These are phyloP conservation scores for Claviceps humidiphila DNA, from an alignment of 2,329 filamentous ascomycete species.

Conservation along the genomic window DNA sequence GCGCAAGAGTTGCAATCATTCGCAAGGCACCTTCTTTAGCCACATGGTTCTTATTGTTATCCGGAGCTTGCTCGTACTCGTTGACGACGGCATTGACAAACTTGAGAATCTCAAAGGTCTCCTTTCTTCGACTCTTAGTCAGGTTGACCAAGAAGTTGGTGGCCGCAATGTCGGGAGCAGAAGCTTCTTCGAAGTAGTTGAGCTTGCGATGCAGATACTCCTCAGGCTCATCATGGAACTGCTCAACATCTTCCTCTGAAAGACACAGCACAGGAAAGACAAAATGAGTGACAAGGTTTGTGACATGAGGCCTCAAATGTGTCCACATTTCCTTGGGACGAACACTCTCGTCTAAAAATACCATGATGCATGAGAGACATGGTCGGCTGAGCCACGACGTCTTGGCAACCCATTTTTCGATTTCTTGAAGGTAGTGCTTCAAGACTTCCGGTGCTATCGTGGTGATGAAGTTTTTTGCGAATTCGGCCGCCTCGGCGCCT, in stretches of 20 bases:
- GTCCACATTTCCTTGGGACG: constrained; percentile 96
- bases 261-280: constrained; percentile 93
- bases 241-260: constrained; percentile 79
- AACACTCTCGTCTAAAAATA: constrained; percentile 94
- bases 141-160: constrained; percentile 94
- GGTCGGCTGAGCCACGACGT: constrained; percentile 89
- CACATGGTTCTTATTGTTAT: constrained; percentile 82
- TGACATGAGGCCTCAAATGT: constrained; percentile 83
- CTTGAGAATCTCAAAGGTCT: constrained; percentile 85
- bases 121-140: constrained; percentile 87
- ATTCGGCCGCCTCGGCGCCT: constrained; percentile 61
- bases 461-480: constrained; percentile 79
- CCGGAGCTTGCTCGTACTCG: constrained; percentile 72
- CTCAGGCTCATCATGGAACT: constrained; percentile 87
- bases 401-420: constrained; percentile 96
- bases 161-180: constrained; percentile 84
- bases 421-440: constrained; percentile 84
- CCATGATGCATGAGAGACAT: constrained; percentile 82
- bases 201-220: constrained; percentile 96
- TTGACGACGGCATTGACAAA: constrained; percentile 95
- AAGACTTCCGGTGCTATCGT: constrained; percentile 93
- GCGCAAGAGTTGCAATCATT: constrained; percentile 92
- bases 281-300: constrained; percentile 84
- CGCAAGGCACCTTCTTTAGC: constrained; percentile 93
- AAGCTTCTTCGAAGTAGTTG: constrained; percentile 96